Evolutionary conservation across 2,329 filamentous ascomycete genomes (phyloP).

Genomic region (Diaporthe eres): DNA sequence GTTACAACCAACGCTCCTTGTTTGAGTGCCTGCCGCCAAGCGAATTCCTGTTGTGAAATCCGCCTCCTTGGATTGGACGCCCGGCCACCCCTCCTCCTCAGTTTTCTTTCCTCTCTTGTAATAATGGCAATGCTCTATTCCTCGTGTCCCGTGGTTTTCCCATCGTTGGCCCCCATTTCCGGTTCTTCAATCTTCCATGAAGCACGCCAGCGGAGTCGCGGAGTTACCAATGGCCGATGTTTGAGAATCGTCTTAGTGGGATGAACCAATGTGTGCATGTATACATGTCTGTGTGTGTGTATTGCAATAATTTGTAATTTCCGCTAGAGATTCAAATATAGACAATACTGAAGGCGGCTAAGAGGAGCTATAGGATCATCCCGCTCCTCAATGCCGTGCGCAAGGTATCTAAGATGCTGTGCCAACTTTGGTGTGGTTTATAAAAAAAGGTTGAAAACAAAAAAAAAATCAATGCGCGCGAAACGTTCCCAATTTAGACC

Average conservation of each 20-base stretch:
- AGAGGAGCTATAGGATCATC: conserved; percentile 2
- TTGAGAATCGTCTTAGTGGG: conserved; percentile 12
- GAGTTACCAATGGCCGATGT: conserved; percentile 26
- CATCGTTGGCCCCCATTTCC: neutral
- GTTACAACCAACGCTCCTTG: conserved; percentile 2
- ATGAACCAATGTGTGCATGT: neutral
- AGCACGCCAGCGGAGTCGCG: conserved; percentile 18
- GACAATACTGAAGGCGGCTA: conserved; percentile 26
- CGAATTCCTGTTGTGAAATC: conserved; percentile 15
- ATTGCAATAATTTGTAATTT: conserved; percentile 29
- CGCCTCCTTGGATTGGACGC: conserved; percentile 19
- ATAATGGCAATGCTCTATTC: neutral
- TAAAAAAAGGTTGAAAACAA: conserved; percentile 10
- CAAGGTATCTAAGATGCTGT: conserved; percentile 33
- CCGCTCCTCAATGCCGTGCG: conserved; percentile 8
- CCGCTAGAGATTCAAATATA: conserved; percentile 30
- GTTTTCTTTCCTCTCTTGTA: neutral
- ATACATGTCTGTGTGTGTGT: neutral
- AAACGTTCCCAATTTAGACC: conserved; percentile 30
- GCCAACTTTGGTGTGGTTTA: conserved; percentile 33
- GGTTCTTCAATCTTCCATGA: neutral
- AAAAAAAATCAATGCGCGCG: neutral
- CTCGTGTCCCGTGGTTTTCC: neutral
- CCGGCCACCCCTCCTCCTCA: neutral
- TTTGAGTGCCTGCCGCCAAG: conserved; percentile 30